Evolutionary conservation across 106 monocot species (phyloP).

Genomic region (Acorus gramineus): DNA sequence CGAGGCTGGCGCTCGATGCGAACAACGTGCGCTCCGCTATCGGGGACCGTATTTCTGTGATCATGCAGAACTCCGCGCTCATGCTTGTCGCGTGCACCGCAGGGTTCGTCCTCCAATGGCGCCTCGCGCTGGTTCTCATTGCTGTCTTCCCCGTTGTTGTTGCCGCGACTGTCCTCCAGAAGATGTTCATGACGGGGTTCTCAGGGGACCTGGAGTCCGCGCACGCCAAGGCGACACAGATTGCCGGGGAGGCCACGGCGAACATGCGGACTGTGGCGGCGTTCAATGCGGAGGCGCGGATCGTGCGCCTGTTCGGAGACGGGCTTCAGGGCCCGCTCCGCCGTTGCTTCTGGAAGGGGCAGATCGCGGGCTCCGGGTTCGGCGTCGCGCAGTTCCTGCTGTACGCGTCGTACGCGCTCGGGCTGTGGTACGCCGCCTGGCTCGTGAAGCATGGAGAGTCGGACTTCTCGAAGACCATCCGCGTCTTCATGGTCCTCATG

Average conservation of each 20-base stretch:
- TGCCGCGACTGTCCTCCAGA: constrained; percentile 87
- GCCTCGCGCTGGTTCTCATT: constrained; percentile 77
- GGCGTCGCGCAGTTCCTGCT: constrained; percentile 89
- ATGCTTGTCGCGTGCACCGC: constrained; percentile 90
- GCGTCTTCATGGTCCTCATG: constrained; percentile 99
- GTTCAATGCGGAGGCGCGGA: constrained; percentile 82
- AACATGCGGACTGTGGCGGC: constrained; percentile 91
- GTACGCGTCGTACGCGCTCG: constrained; percentile 82
- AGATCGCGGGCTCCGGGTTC: constrained; percentile 88
- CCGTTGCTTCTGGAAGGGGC: constrained; percentile 98
- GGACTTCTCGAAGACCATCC: constrained; percentile 92
- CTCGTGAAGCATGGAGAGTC: constrained; percentile 87
- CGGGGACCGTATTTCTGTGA: constrained; percentile 90
- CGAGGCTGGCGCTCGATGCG: constrained; percentile 64
- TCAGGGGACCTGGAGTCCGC: constrained; percentile 77
- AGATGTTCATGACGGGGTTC: constrained; percentile 98
- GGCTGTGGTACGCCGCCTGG: constrained; percentile 92
- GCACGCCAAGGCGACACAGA: constrained; percentile 86
- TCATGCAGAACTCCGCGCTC: constrained; percentile 90
- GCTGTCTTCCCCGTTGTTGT: constrained; percentile 89
- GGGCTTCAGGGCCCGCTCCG: constrained; percentile 68
- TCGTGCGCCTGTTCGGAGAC: constrained; percentile 50
- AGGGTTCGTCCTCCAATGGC: constrained; percentile 88
- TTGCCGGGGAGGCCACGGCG: constrained; percentile 85
- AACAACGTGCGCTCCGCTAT: constrained; percentile 91